phyloP scores from a whole-genome alignment of 1,284 basidiomycete species.

The Ceratobasidium sp. region DNA sequence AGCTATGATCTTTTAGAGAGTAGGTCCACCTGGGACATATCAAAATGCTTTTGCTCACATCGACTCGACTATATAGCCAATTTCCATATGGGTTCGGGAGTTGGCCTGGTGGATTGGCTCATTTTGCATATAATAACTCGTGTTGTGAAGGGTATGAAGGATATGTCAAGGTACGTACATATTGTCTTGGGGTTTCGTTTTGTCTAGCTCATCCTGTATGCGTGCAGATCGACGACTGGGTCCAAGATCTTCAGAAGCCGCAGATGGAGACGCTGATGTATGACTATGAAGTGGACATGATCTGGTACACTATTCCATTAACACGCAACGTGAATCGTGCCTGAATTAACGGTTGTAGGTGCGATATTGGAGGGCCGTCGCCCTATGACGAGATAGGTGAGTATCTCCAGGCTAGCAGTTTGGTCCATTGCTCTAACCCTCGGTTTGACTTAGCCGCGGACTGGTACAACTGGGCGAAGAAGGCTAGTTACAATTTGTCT shows the following conservation, averaged over 20 bases:
- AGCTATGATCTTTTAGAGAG: slow-evolving; percentile 62
- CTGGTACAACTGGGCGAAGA: slow-evolving; percentile 65
- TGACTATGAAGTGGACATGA: slow-evolving; percentile 67
- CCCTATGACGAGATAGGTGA: slow-evolving; percentile 59
- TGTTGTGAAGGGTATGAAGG: slow-evolving; percentile 69
- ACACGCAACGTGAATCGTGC: slow-evolving; percentile 23
- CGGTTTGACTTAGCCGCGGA: slow-evolving; percentile 53
- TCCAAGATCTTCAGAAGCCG: slow-evolving; percentile 67
- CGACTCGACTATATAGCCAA: slow-evolving; percentile 28
- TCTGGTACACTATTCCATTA: slow-evolving; percentile 58
- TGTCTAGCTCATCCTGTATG: background rate
- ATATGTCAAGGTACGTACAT: slow-evolving; percentile 52
- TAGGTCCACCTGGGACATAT: slow-evolving; percentile 51
- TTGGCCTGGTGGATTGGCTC: slow-evolving; percentile 69
- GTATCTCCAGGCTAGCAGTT: background rate
- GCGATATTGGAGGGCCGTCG: slow-evolving; percentile 71
- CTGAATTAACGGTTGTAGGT: slow-evolving; percentile 59
- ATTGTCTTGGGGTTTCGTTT: background rate
- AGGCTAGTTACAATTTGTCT: background rate
- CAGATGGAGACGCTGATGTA: slow-evolving; percentile 68
- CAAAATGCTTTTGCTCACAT: background rate
- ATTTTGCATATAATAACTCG: slow-evolving; percentile 64
- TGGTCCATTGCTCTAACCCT: background rate
- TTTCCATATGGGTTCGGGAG: slow-evolving; percentile 62
- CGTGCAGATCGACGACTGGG: slow-evolving; percentile 63